Percentiles rank a stretch among this genome's conserved stretches.
Evolutionary conservation across 352 stramenopile species (phyloP).

Genomic region (Phytophthora uliginosa): DNA sequence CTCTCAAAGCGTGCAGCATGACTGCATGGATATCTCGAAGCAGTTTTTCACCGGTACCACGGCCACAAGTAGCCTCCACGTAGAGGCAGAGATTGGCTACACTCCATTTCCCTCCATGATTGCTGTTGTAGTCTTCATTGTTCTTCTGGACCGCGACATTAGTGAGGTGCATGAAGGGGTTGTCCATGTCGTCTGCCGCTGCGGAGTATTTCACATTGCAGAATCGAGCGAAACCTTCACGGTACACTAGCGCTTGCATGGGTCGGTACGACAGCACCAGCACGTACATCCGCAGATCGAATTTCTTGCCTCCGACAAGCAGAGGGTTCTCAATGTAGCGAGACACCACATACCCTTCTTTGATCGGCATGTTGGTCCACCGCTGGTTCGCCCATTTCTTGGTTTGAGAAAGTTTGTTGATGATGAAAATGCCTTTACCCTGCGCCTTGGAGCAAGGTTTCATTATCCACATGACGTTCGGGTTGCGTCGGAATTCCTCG

Average conservation of each 20-base stretch:
- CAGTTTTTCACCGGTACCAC: constrained; percentile 65
- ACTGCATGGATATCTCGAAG: constrained; percentile 78
- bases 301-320: constrained; percentile 95
- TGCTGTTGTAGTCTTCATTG: constrained; percentile 93
- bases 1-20: constrained; percentile 87
- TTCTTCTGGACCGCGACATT: constrained; percentile 94
- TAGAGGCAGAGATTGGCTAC: constrained; percentile 90
- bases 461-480: constrained; percentile 96
- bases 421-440: constrained; percentile 95
- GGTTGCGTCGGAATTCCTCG: constrained; percentile 89
- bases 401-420: constrained; percentile 94
- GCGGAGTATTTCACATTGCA: constrained; percentile 93
- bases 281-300: constrained; percentile 94
- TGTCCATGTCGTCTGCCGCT: constrained; percentile 89
- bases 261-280: constrained; percentile 92
- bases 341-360: constrained; percentile 91
- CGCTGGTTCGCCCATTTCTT: constrained; percentile 91
- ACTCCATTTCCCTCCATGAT: constrained; percentile 93
- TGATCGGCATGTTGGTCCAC: constrained; percentile 73
- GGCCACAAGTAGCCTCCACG: constrained; percentile 76
- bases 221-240: constrained; percentile 94
- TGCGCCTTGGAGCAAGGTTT: constrained; percentile 93
- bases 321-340: constrained; percentile 93
- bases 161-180: constrained; percentile 92
- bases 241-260: constrained; percentile 84